Percentiles rank a stretch among this genome's conserved stretches.
Conservation (phyloP, 2,329 filamentous ascomycete genomes). For the Fusarium sp. region DNA sequence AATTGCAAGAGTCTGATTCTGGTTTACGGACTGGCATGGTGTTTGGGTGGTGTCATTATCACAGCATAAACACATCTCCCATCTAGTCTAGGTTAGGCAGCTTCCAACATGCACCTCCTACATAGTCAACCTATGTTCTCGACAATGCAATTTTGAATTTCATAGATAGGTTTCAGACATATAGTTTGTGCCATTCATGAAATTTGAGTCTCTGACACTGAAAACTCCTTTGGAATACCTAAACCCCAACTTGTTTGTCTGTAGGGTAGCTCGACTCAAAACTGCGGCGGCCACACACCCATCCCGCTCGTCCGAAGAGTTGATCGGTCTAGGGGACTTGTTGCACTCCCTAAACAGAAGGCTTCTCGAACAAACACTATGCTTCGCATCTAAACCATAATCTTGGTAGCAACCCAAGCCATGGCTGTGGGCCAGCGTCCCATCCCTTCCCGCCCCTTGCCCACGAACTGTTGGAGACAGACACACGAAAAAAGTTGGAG, state of each 20-base stretch:
- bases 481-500: slow-evolving; percentile 6
- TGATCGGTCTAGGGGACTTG: not conserved
- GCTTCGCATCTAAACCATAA: not conserved
- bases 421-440: not conserved
- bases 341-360: not conserved
- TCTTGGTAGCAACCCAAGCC: not conserved
- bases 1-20: not conserved
- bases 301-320: not conserved
- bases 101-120: not conserved
- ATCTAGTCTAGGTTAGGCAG: not conserved
- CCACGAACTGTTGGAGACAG: slow-evolving; percentile 26
- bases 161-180: not conserved
- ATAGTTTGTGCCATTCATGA: accelerated
- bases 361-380: slow-evolving; percentile 2
- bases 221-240: not conserved
- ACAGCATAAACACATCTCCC: not conserved
- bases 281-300: not conserved
- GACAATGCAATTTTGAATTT: not conserved
- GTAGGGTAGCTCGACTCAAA: not conserved
- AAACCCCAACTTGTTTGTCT: not conserved
- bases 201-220: not conserved
- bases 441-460: not conserved
- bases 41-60: not conserved
- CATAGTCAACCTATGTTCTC: not conserved
- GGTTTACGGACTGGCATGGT: not conserved